phyloP scores from a whole-genome alignment of 257 asterid genomes.

The Galeopsis tetrahit region DNA sequence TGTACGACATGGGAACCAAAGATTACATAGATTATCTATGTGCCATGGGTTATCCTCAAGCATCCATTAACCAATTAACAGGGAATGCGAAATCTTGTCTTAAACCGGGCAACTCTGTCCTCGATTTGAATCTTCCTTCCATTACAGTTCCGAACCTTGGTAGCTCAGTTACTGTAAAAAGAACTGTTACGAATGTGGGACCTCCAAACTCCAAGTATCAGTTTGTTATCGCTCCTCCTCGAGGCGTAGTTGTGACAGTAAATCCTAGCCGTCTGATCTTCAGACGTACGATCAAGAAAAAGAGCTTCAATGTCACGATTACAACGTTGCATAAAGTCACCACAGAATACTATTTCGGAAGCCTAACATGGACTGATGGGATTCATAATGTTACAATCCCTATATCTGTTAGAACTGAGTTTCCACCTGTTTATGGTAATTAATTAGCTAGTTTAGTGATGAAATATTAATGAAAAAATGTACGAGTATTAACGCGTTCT shows the following conservation, averaged over 20 bases:
- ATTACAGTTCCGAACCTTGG: constrained; percentile 37
- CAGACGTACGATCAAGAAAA: constrained; percentile 26
- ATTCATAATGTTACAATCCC: constrained; percentile 37
- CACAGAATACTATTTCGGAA: constrained; percentile 41
- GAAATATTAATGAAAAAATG: too few relatives aligned
- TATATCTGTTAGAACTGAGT: too few relatives aligned
- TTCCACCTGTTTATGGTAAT: too few relatives aligned
- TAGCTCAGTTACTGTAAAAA: constrained; percentile 19
- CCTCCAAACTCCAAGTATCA: constrained; percentile 34
- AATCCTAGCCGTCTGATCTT: constrained; percentile 40
- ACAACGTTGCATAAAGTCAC: constrained; percentile 23
- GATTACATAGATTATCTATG: constrained; percentile 45
- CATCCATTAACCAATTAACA: too few relatives aligned
- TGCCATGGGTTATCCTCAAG: constrained; percentile 36
- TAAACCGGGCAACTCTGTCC: constrained; percentile 11
- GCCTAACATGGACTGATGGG: constrained; percentile 46
- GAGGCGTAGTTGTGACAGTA: constrained; percentile 35
- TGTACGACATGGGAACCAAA: constrained; percentile 37
- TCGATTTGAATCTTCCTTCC: constrained; percentile 51
- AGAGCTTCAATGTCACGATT: constrained; percentile 34
- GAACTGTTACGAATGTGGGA: constrained; percentile 50
- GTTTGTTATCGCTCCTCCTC: constrained; percentile 34
- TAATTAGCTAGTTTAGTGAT: too few relatives aligned
- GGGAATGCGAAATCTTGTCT: constrained; percentile 25
- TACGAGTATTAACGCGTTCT: too few relatives aligned